Evolutionary conservation across 495 filamentous ascomycete genomes (phyloP).

Genomic region (Penicillium desertorum): DNA sequence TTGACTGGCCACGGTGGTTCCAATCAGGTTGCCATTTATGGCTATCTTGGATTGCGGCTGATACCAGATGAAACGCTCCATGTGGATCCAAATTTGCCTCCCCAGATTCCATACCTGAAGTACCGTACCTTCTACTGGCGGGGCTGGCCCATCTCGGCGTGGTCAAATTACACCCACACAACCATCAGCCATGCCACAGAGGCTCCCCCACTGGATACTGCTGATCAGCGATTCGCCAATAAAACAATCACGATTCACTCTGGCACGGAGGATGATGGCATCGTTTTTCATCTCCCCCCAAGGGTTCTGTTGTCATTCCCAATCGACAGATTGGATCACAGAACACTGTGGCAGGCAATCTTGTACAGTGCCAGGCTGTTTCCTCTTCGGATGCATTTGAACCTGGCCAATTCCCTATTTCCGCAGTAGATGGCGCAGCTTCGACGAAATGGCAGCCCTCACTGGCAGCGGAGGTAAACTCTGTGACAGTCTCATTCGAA

Average conservation of each 20-base stretch:
- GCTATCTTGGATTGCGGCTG: constrained; percentile 60
- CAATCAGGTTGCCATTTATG: constrained; percentile 60
- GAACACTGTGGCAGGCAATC: constrained; percentile 57
- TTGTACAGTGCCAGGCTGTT: constrained; percentile 65
- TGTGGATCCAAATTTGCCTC: constrained; percentile 59
- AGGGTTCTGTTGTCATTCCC: constrained; percentile 53
- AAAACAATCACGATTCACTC: constrained; percentile 52
- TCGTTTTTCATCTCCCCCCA: constrained; percentile 49
- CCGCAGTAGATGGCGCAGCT: constrained; percentile 67
- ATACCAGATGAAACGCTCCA: constrained; percentile 52
- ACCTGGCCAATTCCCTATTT: constrained; percentile 70
- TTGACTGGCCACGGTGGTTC: constrained; percentile 66
- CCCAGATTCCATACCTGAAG: constrained; percentile 59
- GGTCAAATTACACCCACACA: constrained; percentile 66
- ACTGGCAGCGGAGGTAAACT: constrained; percentile 44
- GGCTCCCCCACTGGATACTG: constrained; percentile 37
- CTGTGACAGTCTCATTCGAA: constrained; percentile 50
- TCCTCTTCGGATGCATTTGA: constrained; percentile 49
- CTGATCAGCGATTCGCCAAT: constrained; percentile 49
- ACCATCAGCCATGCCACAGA: constrained; percentile 51
- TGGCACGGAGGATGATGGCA: constrained; percentile 37
- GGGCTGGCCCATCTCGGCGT: constrained; percentile 61
- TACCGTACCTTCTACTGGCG: constrained; percentile 72
- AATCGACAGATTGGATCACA: constrained; percentile 54
- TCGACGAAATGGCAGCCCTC: constrained; percentile 73